Conservation (phyloP, 257 asterid species). For the Ophiorrhiza pumila region DNA sequence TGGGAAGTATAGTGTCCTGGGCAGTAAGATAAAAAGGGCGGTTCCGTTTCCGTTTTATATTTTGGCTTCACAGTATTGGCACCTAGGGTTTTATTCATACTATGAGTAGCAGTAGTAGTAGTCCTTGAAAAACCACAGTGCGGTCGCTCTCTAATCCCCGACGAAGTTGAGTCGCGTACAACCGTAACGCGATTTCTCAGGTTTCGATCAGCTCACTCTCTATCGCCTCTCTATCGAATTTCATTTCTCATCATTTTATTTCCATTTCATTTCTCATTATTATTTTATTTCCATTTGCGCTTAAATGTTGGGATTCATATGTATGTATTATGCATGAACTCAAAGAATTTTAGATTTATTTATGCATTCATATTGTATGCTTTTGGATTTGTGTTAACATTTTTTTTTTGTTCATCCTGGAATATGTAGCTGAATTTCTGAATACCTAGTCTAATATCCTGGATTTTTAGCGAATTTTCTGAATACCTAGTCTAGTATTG, state of each 20-base stretch:
- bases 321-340: neutral
- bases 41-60: neutral
- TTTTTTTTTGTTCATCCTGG: neutral
- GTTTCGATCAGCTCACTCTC: conserved; percentile 6
- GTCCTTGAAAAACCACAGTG: neutral
- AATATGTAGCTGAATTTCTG: neutral
- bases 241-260: neutral
- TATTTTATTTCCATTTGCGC: neutral
- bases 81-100: conserved; percentile 19
- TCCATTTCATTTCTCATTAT: neutral
- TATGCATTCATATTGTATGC: neutral
- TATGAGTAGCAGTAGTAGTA: neutral
- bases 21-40: neutral
- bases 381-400: neutral
- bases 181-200: conserved; percentile 1
- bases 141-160: neutral
- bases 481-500: neutral
- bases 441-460: neutral
- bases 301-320: neutral
- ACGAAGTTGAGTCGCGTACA: neutral
- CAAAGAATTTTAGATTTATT: neutral
- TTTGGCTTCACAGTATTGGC: neutral
- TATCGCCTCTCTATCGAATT: neutral
- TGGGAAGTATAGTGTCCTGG: neutral
- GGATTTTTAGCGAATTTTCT: neutral